Evolutionary conservation across 352 stramenopile genomes (phyloP), one percentile per base, ranked within the genome.

Genomic region (Phytophthora idaei): DNA sequence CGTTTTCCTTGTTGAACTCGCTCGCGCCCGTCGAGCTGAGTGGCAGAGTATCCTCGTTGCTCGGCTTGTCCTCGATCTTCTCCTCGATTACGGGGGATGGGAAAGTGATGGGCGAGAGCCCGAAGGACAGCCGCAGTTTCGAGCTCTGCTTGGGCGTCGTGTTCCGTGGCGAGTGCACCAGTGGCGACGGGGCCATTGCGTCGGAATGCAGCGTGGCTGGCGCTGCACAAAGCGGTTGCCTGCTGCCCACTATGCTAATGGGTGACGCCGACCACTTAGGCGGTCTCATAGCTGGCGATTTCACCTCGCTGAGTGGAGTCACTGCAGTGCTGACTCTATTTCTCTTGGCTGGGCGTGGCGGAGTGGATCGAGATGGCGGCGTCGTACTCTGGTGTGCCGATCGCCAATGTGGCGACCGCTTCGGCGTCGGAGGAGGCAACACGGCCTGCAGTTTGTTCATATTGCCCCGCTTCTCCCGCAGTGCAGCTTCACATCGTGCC

Each of bases 31-130:
- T 49, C 25, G 34, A 69, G 45, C 50, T 62, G 45, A 64, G 44
- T 25, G 42, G 49, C 27, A 71, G 49, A 63, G 61, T 67, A 11
- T 57, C 46, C 10, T 58, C 55, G n/a, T 63, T 49, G 31, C 37
- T 69, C 17, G 31, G 10, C 27, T 50, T 66, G 37, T 61, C 57
- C 28, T 57, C 51, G 11, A 15, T 67, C 47, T 68, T 66, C 25
- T 74, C 39, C 37, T 57, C 50, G 4, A 28, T 47, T 63, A 17
- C 10, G n/a, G 47, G n/a, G 14, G 57, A 66, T 70, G 54, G 27
- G 17, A 57, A 69, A 42, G 71, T 56, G 63, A 90, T 86, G 55
- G 82, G 82, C 51, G 82, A 89, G 8, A 81, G 53, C 4, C 79
- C 78, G 37, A 81, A 85, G 11, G 60, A 76, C 45, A 76, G 52